A percentile compares a stretch with the other conserved stretches of the same genome.
Evolutionary conservation across 441 rosid species (phyloP).

Genomic region (Erodium texanum): DNA sequence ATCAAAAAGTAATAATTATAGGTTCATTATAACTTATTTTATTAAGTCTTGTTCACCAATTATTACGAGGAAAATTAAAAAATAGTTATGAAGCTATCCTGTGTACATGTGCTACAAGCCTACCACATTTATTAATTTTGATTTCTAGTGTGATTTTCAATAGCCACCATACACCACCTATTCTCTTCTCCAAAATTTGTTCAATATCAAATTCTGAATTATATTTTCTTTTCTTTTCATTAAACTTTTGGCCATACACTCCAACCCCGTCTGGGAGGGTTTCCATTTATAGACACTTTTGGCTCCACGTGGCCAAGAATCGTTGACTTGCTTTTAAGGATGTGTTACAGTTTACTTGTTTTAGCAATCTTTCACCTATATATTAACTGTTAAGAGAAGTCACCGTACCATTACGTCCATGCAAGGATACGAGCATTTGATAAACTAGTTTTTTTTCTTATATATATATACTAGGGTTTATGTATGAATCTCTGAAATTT

Average conservation of each 20-base stretch:
- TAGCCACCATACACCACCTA: neutral
- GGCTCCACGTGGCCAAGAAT: neutral
- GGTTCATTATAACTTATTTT: neutral
- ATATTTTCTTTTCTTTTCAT: neutral
- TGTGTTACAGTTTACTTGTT: neutral
- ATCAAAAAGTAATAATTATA: too few species aligned
- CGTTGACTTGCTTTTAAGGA: conserved; percentile 1
- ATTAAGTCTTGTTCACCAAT: neutral
- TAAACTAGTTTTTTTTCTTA: neutral
- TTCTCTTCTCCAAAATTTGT: neutral
- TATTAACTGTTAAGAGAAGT: neutral
- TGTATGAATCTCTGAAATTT: too few species aligned
- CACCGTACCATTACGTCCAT: neutral
- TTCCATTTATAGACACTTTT: neutral
- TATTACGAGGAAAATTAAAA: neutral
- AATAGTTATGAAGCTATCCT: neutral
- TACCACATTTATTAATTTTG: conserved; percentile 1
- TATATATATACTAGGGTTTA: too few species aligned
- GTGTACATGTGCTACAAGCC: conserved; percentile 6
- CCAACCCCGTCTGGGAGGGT: neutral
- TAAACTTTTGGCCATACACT: too few species aligned
- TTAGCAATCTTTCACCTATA: neutral
- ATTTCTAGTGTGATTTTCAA: neutral
- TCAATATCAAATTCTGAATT: neutral
- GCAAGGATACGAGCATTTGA: too few species aligned